These are phyloP conservation scores for Petasospora fabianii DNA, from an alignment of 1,139 yeast species.

Conservation along the genomic window DNA sequence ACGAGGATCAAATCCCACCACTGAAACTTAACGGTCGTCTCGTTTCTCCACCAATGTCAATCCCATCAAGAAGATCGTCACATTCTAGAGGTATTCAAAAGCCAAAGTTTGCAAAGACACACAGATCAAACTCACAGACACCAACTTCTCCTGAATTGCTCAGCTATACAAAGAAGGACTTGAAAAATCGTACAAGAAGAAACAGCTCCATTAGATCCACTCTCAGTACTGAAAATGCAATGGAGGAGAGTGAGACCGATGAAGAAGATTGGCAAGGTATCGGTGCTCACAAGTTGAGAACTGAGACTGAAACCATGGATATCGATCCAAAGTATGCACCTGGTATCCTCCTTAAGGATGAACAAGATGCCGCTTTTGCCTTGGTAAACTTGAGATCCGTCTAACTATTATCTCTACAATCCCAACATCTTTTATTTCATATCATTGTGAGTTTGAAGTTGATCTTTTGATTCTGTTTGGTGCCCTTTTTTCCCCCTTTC, in stretches of 20 bases:
- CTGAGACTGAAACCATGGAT: constrained; percentile 22
- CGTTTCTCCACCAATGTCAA: constrained; percentile 24
- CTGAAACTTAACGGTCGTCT: constrained; percentile 23
- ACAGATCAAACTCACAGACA: constrained; percentile 27
- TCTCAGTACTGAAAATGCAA: constrained; percentile 14
- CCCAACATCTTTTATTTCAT: background rate
- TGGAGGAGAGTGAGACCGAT: constrained; percentile 56
- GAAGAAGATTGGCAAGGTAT: constrained; percentile 95
- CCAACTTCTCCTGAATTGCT: constrained; percentile 28
- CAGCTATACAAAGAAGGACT: constrained; percentile 10
- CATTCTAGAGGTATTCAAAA: constrained; percentile 25
- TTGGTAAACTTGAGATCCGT: constrained; percentile 53
- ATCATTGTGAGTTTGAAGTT: background rate
- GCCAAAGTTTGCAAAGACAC: constrained; percentile 22
- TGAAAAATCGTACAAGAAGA: constrained; percentile 23
- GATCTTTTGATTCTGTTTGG: background rate
- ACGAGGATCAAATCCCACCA: constrained; percentile 33
- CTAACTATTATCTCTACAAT: constrained; percentile 6
- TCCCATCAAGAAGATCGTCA: constrained; percentile 15
- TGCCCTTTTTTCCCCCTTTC: background rate
- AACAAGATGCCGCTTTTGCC: constrained; percentile 58
- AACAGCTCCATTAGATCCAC: constrained; percentile 28
- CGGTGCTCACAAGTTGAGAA: constrained; percentile 65
- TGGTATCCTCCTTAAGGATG: constrained; percentile 24
- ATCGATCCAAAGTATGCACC: constrained; percentile 12